These are phyloP conservation scores for Ceratocystiopsis brevicomis DNA, from an alignment of 2,329 filamentous ascomycete genomes.

Conservation along the genomic window DNA sequence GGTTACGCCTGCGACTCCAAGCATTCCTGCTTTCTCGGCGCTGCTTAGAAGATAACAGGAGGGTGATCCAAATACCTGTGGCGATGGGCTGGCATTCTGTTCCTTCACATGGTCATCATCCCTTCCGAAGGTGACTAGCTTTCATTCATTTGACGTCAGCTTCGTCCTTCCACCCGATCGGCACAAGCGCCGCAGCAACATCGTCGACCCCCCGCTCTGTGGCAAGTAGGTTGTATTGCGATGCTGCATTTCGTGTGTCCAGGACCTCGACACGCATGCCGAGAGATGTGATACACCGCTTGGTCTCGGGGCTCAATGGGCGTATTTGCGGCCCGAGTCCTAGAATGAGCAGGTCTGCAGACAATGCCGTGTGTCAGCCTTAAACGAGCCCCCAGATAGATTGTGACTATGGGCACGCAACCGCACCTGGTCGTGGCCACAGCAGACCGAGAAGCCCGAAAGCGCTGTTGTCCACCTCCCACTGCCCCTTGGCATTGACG, in stretches of 20 bases:
- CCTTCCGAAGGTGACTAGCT: no score
- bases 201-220: slow-evolving; percentile 76
- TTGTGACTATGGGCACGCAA: background rate
- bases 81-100: background rate
- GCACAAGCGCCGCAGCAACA: slow-evolving; percentile 74
- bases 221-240: slow-evolving; percentile 88
- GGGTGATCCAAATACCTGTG: background rate
- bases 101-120: background rate
- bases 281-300: slow-evolving; percentile 50
- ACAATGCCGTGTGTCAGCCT: background rate
- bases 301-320: slow-evolving; percentile 58
- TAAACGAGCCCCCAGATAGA: background rate
- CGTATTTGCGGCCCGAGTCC: slow-evolving; percentile 61
- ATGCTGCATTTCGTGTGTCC: slow-evolving; percentile 83
- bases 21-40: no score
- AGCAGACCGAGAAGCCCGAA: slow-evolving; percentile 62
- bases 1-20: no score
- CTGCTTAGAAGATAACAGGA: no score
- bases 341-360: slow-evolving; percentile 66
- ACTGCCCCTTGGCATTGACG: slow-evolving; percentile 61
- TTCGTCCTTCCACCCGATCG: slow-evolving; percentile 59
- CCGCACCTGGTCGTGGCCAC: slow-evolving; percentile 73
- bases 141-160: background rate
- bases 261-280: slow-evolving; percentile 76
- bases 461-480: slow-evolving; percentile 50